Evolutionary conservation across 345 rosid genomes (phyloP), one percentile per base, ranked within the genome.

Genomic region (Lepidium africanum): DNA sequence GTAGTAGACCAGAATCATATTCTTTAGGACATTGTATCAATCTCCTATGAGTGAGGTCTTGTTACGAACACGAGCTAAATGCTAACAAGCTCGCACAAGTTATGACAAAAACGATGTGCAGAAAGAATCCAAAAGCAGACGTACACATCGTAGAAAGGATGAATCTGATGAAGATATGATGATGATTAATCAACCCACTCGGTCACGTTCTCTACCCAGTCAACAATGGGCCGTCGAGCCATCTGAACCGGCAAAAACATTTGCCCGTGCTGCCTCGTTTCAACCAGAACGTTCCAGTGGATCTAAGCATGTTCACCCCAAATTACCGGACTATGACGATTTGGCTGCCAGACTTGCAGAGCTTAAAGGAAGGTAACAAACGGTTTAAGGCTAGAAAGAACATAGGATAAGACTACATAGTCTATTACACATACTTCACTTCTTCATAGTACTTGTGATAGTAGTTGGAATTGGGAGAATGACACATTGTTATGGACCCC

Each of bases 261-360:
- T 69, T 61, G 62, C 75, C 43, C 91, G 96, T 21, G 91, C 93
- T 35, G 77, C 90, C 65, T 77, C 99, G 35, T 89, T 94, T 43
- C 95, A 89, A 74, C 85, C 90, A 6, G 97, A 82, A 49, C 74
- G 87, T 65, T 82, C 87, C 2, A 76, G 58, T 67, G 71, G 76
- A 27, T 90, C 92, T 8, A 77, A 81, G 51, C 99, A 94, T 35
- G 99, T 94, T 73, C 99, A 94, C 79, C 99, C 97, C 1, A 94
- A 91, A 76, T 79, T 94, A 69, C 99, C 97, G 3, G 85, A 94
- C 72, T 94, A 89, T 45, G 99, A 94, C 45, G 93, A 87, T 68
- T 76, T 94, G 85, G 95, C 99, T 5, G 97, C 99, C 5, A 83
- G 86, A 13, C 79, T 94, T 76, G 90, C 99, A 5, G 88, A 93